These are phyloP conservation scores for Scopulariopsis brevicaulis DNA, from an alignment of 2,329 filamentous ascomycete species.

Conservation along the genomic window DNA sequence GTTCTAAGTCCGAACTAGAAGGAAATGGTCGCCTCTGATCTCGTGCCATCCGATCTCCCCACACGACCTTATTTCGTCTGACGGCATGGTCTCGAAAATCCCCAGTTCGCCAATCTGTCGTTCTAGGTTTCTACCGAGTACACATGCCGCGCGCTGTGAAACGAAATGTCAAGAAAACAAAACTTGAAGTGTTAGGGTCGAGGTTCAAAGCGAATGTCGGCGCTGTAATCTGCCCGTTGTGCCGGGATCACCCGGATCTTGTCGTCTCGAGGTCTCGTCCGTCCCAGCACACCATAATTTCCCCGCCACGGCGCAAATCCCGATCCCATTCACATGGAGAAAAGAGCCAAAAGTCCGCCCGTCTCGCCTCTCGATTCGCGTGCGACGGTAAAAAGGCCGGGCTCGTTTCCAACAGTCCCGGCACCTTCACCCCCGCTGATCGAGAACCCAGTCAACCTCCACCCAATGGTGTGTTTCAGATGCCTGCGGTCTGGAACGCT, in stretches of 20 bases:
- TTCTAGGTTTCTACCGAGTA: not conserved
- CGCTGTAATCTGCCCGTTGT: not conserved
- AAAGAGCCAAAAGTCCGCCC: not conserved
- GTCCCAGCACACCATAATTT: not conserved
- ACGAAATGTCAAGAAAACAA: not conserved
- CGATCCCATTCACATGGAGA: not conserved
- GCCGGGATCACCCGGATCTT: not conserved
- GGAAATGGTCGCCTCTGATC: not conserved
- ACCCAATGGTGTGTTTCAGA: slow-evolving; percentile 1
- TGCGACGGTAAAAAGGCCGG: not conserved
- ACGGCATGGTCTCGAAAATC: not conserved
- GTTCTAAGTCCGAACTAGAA: not conserved
- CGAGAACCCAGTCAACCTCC: not conserved
- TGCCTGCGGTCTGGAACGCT: slow-evolving; percentile 2
- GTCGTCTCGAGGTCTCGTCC: not conserved
- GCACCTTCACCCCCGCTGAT: not conserved
- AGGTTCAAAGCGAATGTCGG: not conserved
- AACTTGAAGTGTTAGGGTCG: not conserved
- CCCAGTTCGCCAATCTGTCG: not conserved
- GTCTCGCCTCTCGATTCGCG: not conserved
- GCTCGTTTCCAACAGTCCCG: not conserved
- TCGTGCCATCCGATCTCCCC: not conserved
- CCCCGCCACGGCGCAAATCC: not conserved
- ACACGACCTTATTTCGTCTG: not conserved
- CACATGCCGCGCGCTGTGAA: not conserved